Conservation (phyloP, 371 early-diverging fungal genomes). For the Apophysomyces trapeziformis region DNA sequence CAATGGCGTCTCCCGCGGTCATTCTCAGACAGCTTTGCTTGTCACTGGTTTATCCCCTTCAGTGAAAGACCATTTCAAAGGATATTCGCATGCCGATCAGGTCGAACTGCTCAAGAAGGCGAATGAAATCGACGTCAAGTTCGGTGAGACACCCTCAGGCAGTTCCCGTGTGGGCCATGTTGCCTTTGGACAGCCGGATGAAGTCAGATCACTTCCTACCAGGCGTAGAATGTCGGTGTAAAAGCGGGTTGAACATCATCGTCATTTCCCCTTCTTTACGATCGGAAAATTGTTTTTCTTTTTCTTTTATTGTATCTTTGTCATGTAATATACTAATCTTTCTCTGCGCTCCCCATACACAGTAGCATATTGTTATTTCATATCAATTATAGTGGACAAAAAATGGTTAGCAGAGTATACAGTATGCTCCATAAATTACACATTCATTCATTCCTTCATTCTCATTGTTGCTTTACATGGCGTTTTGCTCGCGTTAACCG, state of each 20-base stretch:
- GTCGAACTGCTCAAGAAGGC: conserved; percentile 13
- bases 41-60: conserved; percentile 18
- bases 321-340: too few relatives aligned
- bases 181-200: conserved; percentile 19
- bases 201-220: conserved; percentile 15
- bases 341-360: too few relatives aligned
- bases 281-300: not conserved
- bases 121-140: conserved; percentile 13
- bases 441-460: too few relatives aligned
- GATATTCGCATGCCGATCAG: conserved; percentile 16
- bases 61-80: conserved; percentile 12
- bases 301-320: too few relatives aligned
- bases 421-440: too few relatives aligned
- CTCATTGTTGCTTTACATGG: too few relatives aligned
- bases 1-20: conserved; percentile 23
- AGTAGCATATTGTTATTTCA: too few relatives aligned
- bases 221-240: conserved; percentile 12
- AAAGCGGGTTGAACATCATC: not conserved
- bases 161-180: conserved; percentile 16
- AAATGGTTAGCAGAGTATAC: too few relatives aligned
- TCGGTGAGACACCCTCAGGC: conserved; percentile 15
- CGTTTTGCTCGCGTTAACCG: too few relatives aligned
- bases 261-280: not conserved
- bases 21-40: conserved; percentile 19
- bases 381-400: too few relatives aligned